phyloP scores from a whole-genome alignment of 257 asterid species.

The Penstemon newberryi region DNA sequence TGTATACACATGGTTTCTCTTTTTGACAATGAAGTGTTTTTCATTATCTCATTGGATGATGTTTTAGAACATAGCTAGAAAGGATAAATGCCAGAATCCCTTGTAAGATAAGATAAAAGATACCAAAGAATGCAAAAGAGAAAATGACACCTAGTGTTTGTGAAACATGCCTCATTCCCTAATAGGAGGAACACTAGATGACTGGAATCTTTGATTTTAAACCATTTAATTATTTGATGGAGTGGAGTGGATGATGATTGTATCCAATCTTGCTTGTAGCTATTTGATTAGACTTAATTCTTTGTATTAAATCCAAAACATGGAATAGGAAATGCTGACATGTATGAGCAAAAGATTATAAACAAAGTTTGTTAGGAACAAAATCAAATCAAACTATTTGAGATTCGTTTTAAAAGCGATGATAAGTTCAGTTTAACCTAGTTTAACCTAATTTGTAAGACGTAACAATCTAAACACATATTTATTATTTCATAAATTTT shows the following conservation, averaged over 20 bases:
- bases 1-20: not conserved
- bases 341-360: not conserved
- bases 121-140: not conserved
- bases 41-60: conserved; percentile 22
- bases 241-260: not conserved
- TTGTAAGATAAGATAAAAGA: not conserved
- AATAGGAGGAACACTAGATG: conserved; percentile 18
- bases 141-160: conserved; percentile 27
- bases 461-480: too few relatives aligned
- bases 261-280: not conserved
- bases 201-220: conserved; percentile 16
- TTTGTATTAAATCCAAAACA: not conserved
- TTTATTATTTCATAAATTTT: too few relatives aligned
- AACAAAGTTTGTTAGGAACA: too few relatives aligned
- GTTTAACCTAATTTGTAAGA: too few relatives aligned
- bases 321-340: not conserved
- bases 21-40: conserved; percentile 3
- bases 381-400: too few relatives aligned
- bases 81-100: conserved; percentile 25
- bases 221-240: not conserved
- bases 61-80: conserved; percentile 29
- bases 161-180: conserved; percentile 39
- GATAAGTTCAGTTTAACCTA: too few relatives aligned
- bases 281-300: too few relatives aligned
- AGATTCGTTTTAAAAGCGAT: too few relatives aligned